These are phyloP conservation scores for Phytophthora pinifolia DNA, from an alignment of 352 stramenopile genomes.

Conservation along the genomic window DNA sequence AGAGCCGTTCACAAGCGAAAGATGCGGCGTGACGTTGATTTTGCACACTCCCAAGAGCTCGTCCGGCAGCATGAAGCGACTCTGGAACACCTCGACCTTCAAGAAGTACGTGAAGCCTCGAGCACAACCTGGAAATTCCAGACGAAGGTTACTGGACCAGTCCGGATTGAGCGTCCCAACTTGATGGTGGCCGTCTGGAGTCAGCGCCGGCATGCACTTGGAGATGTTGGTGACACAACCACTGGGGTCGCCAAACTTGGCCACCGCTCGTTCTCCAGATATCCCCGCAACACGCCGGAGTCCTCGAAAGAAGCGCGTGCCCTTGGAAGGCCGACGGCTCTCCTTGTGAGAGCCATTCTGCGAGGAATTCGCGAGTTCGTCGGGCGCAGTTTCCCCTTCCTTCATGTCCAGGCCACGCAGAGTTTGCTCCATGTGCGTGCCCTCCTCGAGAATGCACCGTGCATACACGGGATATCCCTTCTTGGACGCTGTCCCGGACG, in stretches of 20 bases:
- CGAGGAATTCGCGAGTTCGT: slow-evolving; percentile 27
- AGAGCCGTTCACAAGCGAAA: slow-evolving; percentile 76
- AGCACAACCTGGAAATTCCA: slow-evolving; percentile 75
- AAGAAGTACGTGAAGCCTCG: slow-evolving; percentile 78
- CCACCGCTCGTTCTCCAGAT: slow-evolving; percentile 72
- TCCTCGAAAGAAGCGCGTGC: slow-evolving; percentile 70
- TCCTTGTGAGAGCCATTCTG: slow-evolving; percentile 30
- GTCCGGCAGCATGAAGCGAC: slow-evolving; percentile 80
- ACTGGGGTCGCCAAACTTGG: slow-evolving; percentile 65
- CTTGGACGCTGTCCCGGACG: slow-evolving; percentile 29
- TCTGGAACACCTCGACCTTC: slow-evolving; percentile 84
- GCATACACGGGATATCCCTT: slow-evolving; percentile 68
- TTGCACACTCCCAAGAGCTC: slow-evolving; percentile 81
- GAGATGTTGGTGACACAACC: slow-evolving; percentile 79
- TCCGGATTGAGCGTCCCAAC: slow-evolving; percentile 45
- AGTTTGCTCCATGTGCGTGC: slow-evolving; percentile 71
- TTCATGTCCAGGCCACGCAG: slow-evolving; percentile 65
- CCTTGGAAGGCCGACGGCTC: slow-evolving; percentile 51
- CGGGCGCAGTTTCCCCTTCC: slow-evolving; percentile 21
- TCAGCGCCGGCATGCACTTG: slow-evolving; percentile 42
- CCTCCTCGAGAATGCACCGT: slow-evolving; percentile 76
- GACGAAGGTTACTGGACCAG: slow-evolving; percentile 73
- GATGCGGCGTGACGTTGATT: slow-evolving; percentile 85
- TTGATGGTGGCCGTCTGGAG: slow-evolving; percentile 25
- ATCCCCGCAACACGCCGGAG: slow-evolving; percentile 73